Evolutionary conservation across 345 rosid genomes (phyloP).

Genomic region (Boechera stricta): DNA sequence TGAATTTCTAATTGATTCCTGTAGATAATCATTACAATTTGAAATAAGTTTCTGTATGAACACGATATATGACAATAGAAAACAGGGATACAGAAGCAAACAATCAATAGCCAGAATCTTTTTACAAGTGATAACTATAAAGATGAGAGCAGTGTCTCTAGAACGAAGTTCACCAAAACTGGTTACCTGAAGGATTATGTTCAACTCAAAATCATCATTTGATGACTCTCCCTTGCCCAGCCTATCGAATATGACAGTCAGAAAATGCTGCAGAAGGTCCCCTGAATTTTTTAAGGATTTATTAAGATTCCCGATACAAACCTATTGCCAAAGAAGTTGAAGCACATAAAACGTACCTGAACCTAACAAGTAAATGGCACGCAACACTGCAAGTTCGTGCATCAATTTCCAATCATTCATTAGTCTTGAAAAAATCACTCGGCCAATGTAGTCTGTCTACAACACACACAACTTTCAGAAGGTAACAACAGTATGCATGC

Average conservation of each 20-base stretch:
- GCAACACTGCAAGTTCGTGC: constrained; percentile 96
- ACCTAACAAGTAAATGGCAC: constrained; percentile 95
- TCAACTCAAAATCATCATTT: constrained; percentile 94
- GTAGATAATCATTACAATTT: constrained; percentile 39
- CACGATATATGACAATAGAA: constrained; percentile 22
- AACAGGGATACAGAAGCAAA: constrained; percentile 19
- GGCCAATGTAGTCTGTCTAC: constrained; percentile 84
- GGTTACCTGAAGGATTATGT: constrained; percentile 84
- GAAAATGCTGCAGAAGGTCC: constrained; percentile 94
- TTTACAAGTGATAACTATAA: neutral
- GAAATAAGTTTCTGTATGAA: neutral
- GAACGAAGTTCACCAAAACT: constrained; percentile 20
- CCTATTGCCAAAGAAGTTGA: constrained; percentile 32
- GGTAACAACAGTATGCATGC: constrained; percentile 21
- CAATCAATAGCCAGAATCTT: constrained; percentile 3
- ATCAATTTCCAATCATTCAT: constrained; percentile 95
- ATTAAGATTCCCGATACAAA: constrained; percentile 16
- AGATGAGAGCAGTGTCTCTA: constrained; percentile 5
- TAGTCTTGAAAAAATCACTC: constrained; percentile 74
- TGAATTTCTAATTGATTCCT: constrained; percentile 96
- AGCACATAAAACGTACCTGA: constrained; percentile 63
- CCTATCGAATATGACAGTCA: constrained; percentile 73
- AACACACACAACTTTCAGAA: constrained; percentile 41
- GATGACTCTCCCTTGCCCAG: constrained; percentile 89
- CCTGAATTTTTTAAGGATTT: constrained; percentile 54